A percentile compares a stretch with the other conserved stretches of the same genome.
Evolutionary conservation across 345 rosid genomes (phyloP).

Genomic region (Raphanus sativus): DNA sequence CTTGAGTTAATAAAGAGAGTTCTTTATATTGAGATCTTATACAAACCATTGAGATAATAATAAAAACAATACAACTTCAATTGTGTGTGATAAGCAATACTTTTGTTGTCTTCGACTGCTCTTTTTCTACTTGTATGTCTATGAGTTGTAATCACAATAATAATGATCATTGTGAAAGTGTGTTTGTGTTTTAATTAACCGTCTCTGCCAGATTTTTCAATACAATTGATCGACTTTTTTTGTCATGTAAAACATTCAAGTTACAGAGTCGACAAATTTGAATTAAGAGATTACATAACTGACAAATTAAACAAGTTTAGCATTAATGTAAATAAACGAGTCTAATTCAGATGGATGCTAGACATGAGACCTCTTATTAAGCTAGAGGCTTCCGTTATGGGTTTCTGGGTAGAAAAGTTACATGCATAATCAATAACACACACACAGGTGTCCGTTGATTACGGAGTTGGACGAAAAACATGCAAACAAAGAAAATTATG

Average conservation of each 20-base stretch:
- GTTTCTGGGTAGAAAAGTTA: conserved; percentile 70
- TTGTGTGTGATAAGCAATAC: neutral
- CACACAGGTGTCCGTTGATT: neutral
- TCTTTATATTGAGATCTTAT: too few relatives aligned
- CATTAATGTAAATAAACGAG: neutral
- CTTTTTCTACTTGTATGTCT: neutral
- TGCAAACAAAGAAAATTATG: too few relatives aligned
- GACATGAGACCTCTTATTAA: conserved; percentile 46
- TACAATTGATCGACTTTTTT: neutral
- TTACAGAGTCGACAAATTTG: neutral
- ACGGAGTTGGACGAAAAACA: neutral
- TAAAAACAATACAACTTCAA: neutral
- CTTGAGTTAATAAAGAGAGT: too few relatives aligned
- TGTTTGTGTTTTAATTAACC: neutral
- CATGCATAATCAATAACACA: conserved; percentile 42
- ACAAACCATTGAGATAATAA: too few relatives aligned
- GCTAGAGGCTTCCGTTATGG: conserved; percentile 57
- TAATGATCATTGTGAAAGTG: conserved; percentile 1
- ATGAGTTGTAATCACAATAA: neutral
- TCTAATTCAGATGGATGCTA: conserved; percentile 40
- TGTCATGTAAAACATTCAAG: neutral
- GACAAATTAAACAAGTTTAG: neutral
- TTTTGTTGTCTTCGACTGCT: neutral
- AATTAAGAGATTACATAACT: neutral
- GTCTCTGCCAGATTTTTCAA: neutral